Evolutionary conservation across 2,329 filamentous ascomycete genomes (phyloP), one percentile per base, ranked within the genome.

Genomic region (Botrytis sinoallii): DNA sequence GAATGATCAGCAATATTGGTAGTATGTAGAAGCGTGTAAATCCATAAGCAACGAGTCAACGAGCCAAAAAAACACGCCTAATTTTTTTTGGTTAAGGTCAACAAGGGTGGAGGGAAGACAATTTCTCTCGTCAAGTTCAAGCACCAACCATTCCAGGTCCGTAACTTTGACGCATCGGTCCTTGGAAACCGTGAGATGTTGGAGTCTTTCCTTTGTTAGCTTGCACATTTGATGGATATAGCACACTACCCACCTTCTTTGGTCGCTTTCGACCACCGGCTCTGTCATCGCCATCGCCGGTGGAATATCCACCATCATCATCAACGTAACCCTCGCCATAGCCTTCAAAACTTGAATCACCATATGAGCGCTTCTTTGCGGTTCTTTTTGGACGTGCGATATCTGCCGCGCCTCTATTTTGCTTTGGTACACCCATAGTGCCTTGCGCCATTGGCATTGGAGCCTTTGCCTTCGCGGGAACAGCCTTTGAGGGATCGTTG

Each of bases 341-440:
- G 60, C 92, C 92, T 78, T 92, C 90, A 79, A 88, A 95, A 78
- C 90, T 93, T 78, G 86, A 88, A 76, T 95, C 92, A 57, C 91
- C 90, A 80, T 94, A 95, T 75, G 90, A 88, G 66, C 93, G 88
- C 85, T 94, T 94, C 84, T 92, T 93, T 75, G 88, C 86, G 72
- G 86, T 85, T 66, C 92, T 87, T 77, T 91, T 90, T 48, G 91
- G 89, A 72, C 92, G 86, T 57, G 84, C 82, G 18, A 75, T 66
- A 16, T 81, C 81, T 66, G 73, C 70, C 48, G 66, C 42, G 25
- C 42, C 40, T 60, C 67, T 70, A 9, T 61, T 69, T 35, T 60
- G 57, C 52, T 63, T 70, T 25, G 72, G 60, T 6, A 66, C 18
- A 46, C 60, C 42, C 12, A 48, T 32, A 10, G 61, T 40, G 65